Evolutionary conservation across 2,329 filamentous ascomycete genomes (phyloP).

Genomic region (Claviceps cyperi): DNA sequence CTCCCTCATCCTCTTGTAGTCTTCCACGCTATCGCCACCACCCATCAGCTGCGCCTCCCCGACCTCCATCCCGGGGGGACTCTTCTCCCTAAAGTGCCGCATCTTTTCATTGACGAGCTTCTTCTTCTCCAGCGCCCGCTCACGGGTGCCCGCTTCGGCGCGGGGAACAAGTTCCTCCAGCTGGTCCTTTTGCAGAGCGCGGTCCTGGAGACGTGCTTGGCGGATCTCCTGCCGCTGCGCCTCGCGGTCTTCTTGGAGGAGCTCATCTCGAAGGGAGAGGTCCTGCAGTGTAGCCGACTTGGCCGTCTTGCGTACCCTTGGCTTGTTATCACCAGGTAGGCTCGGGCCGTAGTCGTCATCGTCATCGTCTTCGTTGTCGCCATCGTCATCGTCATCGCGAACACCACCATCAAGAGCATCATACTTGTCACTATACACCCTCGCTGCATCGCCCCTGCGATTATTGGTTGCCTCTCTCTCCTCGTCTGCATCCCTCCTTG

Average conservation of each 20-base stretch:
- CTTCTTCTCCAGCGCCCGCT: constrained; percentile 78
- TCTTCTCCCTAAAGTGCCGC: constrained; percentile 56
- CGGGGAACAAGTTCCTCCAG: constrained; percentile 73
- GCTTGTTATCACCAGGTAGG: constrained; percentile 7
- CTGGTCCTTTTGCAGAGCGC: constrained; percentile 50
- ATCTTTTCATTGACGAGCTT: constrained; percentile 58
- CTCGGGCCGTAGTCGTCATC: constrained; percentile 43
- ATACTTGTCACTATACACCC: background rate
- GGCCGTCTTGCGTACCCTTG: constrained; percentile 29
- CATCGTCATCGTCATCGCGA: constrained; percentile 4
- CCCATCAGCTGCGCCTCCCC: constrained; percentile 65
- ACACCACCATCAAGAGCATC: too few relatives aligned
- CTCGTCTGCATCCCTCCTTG: constrained; percentile 7
- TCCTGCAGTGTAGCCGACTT: constrained; percentile 61
- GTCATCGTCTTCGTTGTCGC: constrained; percentile 21
- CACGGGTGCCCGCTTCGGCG: constrained; percentile 67
- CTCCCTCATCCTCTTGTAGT: constrained; percentile 54
- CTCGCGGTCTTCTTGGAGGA: constrained; percentile 33
- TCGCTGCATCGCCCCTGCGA: background rate
- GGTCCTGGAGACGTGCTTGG: constrained; percentile 48
- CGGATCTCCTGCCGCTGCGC: constrained; percentile 41
- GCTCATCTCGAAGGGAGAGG: constrained; percentile 45
- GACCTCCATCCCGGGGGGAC: constrained; percentile 36
- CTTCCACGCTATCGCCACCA: constrained; percentile 46
- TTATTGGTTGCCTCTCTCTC: constrained; percentile 3